Evolutionary conservation across 1,284 basidiomycete species (phyloP).

Genomic region (Volvariella surrecta): DNA sequence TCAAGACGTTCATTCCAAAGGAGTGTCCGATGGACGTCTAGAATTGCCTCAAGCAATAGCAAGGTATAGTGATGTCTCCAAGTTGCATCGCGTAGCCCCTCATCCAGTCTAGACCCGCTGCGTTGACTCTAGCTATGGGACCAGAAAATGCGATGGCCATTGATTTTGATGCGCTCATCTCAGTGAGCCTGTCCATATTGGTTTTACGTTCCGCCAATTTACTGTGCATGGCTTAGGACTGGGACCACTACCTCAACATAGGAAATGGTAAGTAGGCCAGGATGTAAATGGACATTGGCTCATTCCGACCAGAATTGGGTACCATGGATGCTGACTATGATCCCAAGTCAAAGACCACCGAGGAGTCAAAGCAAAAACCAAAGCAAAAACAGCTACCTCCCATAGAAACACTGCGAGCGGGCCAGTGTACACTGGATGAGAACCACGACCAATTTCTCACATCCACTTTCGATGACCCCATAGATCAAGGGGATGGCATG

Average conservation of each 20-base stretch:
- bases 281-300: neutral
- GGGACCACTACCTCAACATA: constrained; percentile 52
- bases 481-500: constrained; percentile 24
- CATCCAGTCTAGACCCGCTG: constrained; percentile 35
- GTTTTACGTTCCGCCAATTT: neutral
- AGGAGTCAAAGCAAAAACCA: constrained; percentile 22
- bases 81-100: neutral
- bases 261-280: constrained; percentile 18
- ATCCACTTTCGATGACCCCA: constrained; percentile 54
- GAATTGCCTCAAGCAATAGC: constrained; percentile 64
- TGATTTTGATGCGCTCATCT: constrained; percentile 61
- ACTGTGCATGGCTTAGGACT: constrained; percentile 32
- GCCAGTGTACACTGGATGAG: constrained; percentile 58
- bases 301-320: constrained; percentile 15
- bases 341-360: constrained; percentile 21
- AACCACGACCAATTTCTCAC: constrained; percentile 59
- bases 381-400: constrained; percentile 18
- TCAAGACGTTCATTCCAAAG: constrained; percentile 44
- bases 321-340: constrained; percentile 40
- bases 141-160: constrained; percentile 42
- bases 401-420: constrained; percentile 39
- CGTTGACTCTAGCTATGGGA: constrained; percentile 51
- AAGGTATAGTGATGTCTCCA: constrained; percentile 28
- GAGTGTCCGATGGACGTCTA: constrained; percentile 36
- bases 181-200: constrained; percentile 37